Evolutionary conservation across 2,329 filamentous ascomycete genomes (phyloP).

Genomic region (Nigrospora oryzae): DNA sequence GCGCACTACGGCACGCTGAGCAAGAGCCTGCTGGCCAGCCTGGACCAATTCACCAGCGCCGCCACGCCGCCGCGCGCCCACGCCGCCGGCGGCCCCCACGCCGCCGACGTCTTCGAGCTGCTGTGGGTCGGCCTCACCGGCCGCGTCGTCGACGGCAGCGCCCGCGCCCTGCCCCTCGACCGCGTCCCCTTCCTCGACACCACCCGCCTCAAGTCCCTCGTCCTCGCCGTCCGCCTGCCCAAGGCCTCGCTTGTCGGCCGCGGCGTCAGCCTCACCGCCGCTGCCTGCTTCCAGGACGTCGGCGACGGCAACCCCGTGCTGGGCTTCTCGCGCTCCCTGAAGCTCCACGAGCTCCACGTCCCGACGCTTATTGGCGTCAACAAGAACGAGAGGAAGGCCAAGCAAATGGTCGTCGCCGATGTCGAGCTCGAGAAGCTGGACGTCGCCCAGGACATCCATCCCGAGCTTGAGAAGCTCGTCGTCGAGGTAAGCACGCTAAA

Average conservation of each 20-base stretch:
- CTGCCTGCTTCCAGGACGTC: conserved; percentile 29
- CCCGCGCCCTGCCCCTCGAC: conserved; percentile 17
- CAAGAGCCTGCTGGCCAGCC: conserved; percentile 49
- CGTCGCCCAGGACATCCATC: conserved; percentile 39
- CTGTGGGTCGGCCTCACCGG: conserved; percentile 30
- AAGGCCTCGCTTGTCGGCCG: conserved; percentile 62
- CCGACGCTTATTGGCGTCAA: conserved; percentile 68
- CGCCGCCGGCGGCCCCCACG: conserved; percentile 7
- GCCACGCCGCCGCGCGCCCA: conserved; percentile 3
- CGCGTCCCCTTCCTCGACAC: conserved; percentile 25
- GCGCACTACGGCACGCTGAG: conserved; percentile 67
- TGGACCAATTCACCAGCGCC: conserved; percentile 22
- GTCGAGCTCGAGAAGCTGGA: conserved; percentile 50
- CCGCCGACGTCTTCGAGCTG: conserved; percentile 23
- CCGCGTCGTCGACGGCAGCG: conserved; percentile 19
- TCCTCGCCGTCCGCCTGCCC: conserved; percentile 48
- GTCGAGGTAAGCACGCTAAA: conserved; percentile 42
- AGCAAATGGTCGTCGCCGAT: conserved; percentile 58
- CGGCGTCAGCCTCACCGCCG: conserved; percentile 43
- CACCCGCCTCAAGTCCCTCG: conserved; percentile 32
- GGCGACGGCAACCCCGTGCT: conserved; percentile 16
- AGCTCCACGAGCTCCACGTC: conserved; percentile 49
- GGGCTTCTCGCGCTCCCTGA: conserved; percentile 28
- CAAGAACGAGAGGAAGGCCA: conserved; percentile 55
- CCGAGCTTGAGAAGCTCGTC: conserved; percentile 48